Conservation (phyloP, 164 flowering plant genomes). For the Taxillus chinensis region DNA sequence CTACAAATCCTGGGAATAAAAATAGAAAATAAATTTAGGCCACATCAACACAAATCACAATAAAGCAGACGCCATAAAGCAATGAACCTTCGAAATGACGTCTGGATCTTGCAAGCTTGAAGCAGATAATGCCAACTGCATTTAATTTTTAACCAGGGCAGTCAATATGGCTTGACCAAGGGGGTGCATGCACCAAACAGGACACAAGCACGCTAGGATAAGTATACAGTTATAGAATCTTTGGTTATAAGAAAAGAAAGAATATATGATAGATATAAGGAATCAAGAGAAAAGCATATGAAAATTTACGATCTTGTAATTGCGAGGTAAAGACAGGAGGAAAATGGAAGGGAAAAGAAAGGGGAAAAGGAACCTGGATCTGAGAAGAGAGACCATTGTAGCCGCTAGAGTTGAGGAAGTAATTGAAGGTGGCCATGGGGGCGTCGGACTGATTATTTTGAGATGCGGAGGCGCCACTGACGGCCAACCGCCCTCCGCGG, state of each 20-base stretch:
- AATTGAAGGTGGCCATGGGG: constrained; percentile 53
- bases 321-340: no score
- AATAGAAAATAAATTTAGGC: no score
- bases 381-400: constrained; percentile 53
- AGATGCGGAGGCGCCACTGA: constrained; percentile 35
- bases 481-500: constrained; percentile 46
- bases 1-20: no score
- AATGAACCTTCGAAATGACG: constrained; percentile 68
- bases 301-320: no score
- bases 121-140: constrained; percentile 79
- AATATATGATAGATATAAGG: no score
- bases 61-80: not conserved
- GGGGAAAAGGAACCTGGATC: constrained; percentile 58
- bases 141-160: constrained; percentile 1
- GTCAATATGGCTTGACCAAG: constrained; percentile 5
- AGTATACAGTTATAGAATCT: no score
- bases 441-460: constrained; percentile 9
- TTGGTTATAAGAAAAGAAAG: no score
- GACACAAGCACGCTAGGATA: no score
- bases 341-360: not conserved
- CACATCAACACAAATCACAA: no score
- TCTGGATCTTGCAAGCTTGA: constrained; percentile 63
- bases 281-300: no score
- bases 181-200: not conserved
- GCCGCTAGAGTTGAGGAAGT: constrained; percentile 48